These are phyloP conservation scores for Aspergillus costaricaensis DNA, from an alignment of 2,329 filamentous ascomycete species.

Conservation along the genomic window DNA sequence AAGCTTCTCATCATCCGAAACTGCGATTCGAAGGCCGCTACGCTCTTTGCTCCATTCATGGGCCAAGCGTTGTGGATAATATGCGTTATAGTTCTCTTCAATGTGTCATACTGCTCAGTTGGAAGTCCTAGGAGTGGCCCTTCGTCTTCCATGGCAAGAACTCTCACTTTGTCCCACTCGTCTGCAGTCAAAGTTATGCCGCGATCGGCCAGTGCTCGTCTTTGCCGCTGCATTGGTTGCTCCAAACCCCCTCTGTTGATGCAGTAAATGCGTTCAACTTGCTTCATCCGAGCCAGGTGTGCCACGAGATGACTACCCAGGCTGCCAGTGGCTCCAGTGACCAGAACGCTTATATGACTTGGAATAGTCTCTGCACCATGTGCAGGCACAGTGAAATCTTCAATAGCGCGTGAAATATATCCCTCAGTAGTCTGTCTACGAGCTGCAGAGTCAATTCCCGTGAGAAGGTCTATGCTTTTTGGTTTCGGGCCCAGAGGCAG, in stretches of 20 bases:
- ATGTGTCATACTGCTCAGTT: conserved; percentile 37
- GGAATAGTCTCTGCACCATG: not conserved
- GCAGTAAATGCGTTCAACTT: conserved; percentile 44
- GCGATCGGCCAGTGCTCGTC: conserved; percentile 31
- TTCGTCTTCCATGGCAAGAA: conserved; percentile 53
- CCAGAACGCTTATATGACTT: conserved; percentile 32
- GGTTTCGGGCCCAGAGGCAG: conserved; percentile 7
- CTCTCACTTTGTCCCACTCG: conserved; percentile 42
- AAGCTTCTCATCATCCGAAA: conserved; percentile 53
- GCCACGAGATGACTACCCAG: conserved; percentile 46
- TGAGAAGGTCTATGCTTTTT: not conserved
- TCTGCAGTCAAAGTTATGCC: conserved; percentile 25
- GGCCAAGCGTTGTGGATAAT: conserved; percentile 43
- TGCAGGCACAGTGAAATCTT: conserved; percentile 20
- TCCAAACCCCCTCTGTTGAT: conserved; percentile 46
- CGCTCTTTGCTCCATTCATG: conserved; percentile 24
- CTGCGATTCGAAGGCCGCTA: conserved; percentile 27
- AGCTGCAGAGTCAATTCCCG: conserved; percentile 1
- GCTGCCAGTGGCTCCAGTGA: conserved; percentile 47
- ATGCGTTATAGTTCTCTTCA: conserved; percentile 49
- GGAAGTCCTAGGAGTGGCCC: conserved; percentile 53
- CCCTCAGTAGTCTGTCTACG: conserved; percentile 21
- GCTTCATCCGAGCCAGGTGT: conserved; percentile 31
- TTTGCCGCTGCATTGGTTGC: conserved; percentile 37
- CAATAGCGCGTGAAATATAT: conserved; percentile 27